Evolutionary conservation across 352 stramenopile genomes (phyloP), one percentile per base, ranked within the genome.

Genomic region (Halophytophthora polymorphica): DNA sequence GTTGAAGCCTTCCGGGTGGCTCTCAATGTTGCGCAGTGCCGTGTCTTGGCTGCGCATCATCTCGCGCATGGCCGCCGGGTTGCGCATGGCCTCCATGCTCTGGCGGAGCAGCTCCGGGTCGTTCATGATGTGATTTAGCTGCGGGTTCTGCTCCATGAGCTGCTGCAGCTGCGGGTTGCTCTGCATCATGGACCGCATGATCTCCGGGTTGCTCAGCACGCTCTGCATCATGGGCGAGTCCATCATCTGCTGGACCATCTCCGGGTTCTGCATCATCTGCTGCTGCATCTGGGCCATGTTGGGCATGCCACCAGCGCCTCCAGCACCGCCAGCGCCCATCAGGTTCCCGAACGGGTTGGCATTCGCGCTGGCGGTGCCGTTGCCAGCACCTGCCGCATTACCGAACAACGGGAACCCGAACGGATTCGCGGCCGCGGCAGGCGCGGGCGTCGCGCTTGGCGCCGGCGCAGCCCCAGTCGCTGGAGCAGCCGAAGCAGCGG

Each of bases 21-120:
- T 98, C 70, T 98, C 94, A 52, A 99, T 95, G 66, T 99, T 97
- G 39, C 83, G 86, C 73, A 99, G 82, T 15, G 96, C 96, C 41
- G 97, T 94, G 74, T 99, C 97, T 64, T 99, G 96, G 70, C 81
- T 96, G 5, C 96, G 83, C 94, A 99, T 98, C 72, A 97, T 96
- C 60, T 99, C 92, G 37, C 95, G 89, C 88, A 98, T 97, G 15
- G 88, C 88, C 6, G 77, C 82, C 13, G 97, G 97, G 69, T 99
- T 98, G 40, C 95, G 86, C 88, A 98, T 98, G 56, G 97, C 97
- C 64, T 98, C 90, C 81, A 99, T 97, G 53, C 84, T 95, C 54
- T 98, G 85, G 18, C 95, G 71, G 42, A 99, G 75, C 45, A 98
- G 65, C 51, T 97, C 90, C 0, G 96, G 96, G 75, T 99, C 95